Conservation (phyloP, 148 eudicot species). For the Fagopyrum tataricum region DNA sequence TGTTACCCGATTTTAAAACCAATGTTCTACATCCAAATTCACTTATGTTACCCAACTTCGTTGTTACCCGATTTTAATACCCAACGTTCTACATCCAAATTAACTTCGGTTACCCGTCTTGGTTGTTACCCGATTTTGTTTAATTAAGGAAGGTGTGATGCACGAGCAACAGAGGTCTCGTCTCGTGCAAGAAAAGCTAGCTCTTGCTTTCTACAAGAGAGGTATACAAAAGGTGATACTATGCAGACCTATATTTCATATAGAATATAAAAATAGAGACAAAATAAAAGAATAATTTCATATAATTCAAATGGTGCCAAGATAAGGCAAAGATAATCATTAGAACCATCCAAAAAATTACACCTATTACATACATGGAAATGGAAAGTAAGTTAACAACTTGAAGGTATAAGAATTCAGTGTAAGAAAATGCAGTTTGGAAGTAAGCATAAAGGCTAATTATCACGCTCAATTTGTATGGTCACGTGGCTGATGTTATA, state of each 20-base stretch:
- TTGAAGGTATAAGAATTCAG: not conserved
- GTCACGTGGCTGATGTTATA: constrained; percentile 90
- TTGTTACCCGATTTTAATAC: too few species aligned
- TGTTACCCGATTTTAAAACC: too few species aligned
- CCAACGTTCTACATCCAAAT: too few species aligned
- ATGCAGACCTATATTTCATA: constrained; percentile 2
- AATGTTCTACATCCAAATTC: too few species aligned
- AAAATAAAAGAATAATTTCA: not conserved
- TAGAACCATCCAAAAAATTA: not conserved
- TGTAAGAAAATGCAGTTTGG: not conserved
- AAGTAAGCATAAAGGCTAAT: not conserved
- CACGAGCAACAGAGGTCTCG: too few species aligned
- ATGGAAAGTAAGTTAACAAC: not conserved
- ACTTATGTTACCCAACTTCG: too few species aligned
- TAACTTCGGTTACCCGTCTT: too few species aligned
- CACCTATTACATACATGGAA: not conserved
- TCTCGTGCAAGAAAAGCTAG: too few species aligned
- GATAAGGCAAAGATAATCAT: not conserved
- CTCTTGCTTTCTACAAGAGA: too few species aligned
- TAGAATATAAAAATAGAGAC: not conserved
- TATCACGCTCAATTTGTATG: constrained; percentile 70
- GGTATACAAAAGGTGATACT: constrained; percentile 1
- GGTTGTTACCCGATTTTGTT: too few species aligned
- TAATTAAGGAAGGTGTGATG: too few species aligned
- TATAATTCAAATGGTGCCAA: not conserved